These are phyloP conservation scores for Fragilaria crotonensis DNA, from an alignment of 108 stramenopile genomes.

Conservation along the genomic window DNA sequence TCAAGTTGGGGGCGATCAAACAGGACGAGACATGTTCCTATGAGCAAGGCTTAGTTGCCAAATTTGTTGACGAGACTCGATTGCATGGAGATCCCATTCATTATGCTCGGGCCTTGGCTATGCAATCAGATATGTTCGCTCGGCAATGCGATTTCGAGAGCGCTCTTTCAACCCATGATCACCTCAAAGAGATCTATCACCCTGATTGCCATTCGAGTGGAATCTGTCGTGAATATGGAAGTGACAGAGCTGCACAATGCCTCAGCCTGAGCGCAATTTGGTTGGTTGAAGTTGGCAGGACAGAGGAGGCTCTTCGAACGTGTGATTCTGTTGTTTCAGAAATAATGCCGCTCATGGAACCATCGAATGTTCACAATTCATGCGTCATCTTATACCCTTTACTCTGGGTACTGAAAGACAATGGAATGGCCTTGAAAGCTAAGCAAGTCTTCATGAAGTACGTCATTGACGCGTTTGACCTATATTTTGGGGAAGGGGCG, in stretches of 20 bases:
- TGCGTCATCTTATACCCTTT: conserved; percentile 40
- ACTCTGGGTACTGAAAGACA: conserved; percentile 40
- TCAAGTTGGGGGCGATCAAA: conserved; percentile 15
- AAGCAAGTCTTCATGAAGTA: conserved; percentile 24
- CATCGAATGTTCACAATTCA: conserved; percentile 44
- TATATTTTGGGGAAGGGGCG: conserved; percentile 35
- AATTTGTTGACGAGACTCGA: conserved; percentile 46
- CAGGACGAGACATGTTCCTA: conserved; percentile 13
- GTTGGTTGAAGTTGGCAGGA: conserved; percentile 21
- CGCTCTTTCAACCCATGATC: conserved; percentile 32
- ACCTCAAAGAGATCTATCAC: conserved; percentile 38
- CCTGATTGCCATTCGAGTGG: conserved; percentile 26
- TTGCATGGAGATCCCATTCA: conserved; percentile 50
- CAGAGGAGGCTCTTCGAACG: conserved; percentile 22
- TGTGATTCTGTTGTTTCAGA: conserved; percentile 19
- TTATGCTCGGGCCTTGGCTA: conserved; percentile 49
- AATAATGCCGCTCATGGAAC: conserved; percentile 51
- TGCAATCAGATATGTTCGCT: conserved; percentile 41
- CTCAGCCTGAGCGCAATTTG: conserved; percentile 39
- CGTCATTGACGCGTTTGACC: conserved; percentile 37
- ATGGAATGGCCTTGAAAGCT: conserved; percentile 37
- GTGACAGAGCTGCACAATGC: conserved; percentile 44
- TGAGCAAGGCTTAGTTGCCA: conserved; percentile 33
- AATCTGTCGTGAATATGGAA: conserved; percentile 45
- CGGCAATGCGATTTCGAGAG: conserved; percentile 38